Percentiles rank a stretch among this genome's conserved stretches.
These are phyloP conservation scores for Tricholoma furcatifolium DNA, from an alignment of 768 basidiomycete genomes.

Conservation along the genomic window DNA sequence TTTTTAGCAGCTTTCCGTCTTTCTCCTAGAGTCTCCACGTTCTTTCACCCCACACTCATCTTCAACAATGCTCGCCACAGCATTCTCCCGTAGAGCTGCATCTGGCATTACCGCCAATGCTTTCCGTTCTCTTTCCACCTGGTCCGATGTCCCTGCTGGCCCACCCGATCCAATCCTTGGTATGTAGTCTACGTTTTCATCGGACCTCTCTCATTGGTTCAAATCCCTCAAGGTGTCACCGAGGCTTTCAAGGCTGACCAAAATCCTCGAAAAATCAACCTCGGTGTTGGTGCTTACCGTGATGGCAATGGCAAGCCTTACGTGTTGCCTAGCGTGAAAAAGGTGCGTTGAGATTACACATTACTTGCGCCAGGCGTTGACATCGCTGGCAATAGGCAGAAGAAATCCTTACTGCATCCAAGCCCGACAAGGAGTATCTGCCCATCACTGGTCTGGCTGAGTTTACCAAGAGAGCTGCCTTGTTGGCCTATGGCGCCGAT, in stretches of 20 bases:
- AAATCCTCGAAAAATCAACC: slow-evolving; percentile 90
- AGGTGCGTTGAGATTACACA: slow-evolving; percentile 42
- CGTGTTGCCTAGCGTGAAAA: slow-evolving; percentile 84
- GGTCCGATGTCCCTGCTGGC: slow-evolving; percentile 82
- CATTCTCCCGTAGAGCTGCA: slow-evolving; percentile 50
- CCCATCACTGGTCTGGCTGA: slow-evolving; percentile 89
- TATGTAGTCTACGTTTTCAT: slow-evolving; percentile 27
- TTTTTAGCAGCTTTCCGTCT: slow-evolving; percentile 15
- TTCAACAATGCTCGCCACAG: slow-evolving; percentile 45
- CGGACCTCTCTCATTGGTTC: slow-evolving; percentile 4
- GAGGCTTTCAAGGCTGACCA: slow-evolving; percentile 98
- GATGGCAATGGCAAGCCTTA: slow-evolving; percentile 95
- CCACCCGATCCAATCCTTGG: slow-evolving; percentile 94
- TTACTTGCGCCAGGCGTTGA: neutral
- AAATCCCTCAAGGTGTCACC: slow-evolving; percentile 66
- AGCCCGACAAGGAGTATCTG: slow-evolving; percentile 92
- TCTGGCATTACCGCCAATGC: slow-evolving; percentile 33
- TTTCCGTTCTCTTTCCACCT: slow-evolving; percentile 60
- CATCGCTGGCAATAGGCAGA: slow-evolving; percentile 58
- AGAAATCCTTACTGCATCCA: slow-evolving; percentile 59
- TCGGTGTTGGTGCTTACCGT: slow-evolving; percentile 96
- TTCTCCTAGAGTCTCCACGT: slow-evolving; percentile 12
- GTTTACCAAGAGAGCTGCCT: slow-evolving; percentile 84
- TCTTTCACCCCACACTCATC: slow-evolving; percentile 18
- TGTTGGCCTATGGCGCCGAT: slow-evolving; percentile 88